Conservation (phyloP, 2,329 filamentous ascomycete species). For the Neofusicoccum sp. region DNA sequence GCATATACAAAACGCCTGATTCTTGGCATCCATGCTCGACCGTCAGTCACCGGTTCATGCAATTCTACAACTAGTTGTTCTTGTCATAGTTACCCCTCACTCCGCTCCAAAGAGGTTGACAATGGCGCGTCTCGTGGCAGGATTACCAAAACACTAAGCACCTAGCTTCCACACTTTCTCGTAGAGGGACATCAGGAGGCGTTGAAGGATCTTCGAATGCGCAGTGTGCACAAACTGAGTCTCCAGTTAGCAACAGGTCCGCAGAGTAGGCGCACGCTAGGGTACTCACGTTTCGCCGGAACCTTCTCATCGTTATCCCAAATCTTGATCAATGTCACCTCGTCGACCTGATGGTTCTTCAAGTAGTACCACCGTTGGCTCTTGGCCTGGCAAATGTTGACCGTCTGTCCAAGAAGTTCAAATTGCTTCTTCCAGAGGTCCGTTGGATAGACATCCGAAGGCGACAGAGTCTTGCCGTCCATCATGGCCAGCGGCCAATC, state of each 20-base stretch:
- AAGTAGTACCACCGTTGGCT: slow-evolving; percentile 23
- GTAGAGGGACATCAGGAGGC: not conserved
- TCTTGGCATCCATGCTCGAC: no score
- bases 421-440: slow-evolving; percentile 8
- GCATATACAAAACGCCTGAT: no score
- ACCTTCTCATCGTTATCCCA: slow-evolving; percentile 21
- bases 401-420: slow-evolving; percentile 18
- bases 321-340: slow-evolving; percentile 24
- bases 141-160: slow-evolving; percentile 15
- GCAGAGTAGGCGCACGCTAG: no score
- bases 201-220: slow-evolving; percentile 11
- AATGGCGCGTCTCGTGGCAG: no score
- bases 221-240: slow-evolving; percentile 13
- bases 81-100: no score
- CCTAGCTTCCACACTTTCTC: slow-evolving; percentile 16
- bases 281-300: slow-evolving; percentile 7
- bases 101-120: no score
- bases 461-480: slow-evolving; percentile 14
- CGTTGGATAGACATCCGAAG: slow-evolving; percentile 9
- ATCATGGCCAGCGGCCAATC: slow-evolving; percentile 15
- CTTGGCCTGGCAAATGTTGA: slow-evolving; percentile 1
- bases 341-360: slow-evolving; percentile 16
- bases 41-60: no score
- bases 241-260: not conserved
- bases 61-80: no score